Conservation (phyloP, 2,329 filamentous ascomycete species). For the Trichoderma citrinoviride region DNA sequence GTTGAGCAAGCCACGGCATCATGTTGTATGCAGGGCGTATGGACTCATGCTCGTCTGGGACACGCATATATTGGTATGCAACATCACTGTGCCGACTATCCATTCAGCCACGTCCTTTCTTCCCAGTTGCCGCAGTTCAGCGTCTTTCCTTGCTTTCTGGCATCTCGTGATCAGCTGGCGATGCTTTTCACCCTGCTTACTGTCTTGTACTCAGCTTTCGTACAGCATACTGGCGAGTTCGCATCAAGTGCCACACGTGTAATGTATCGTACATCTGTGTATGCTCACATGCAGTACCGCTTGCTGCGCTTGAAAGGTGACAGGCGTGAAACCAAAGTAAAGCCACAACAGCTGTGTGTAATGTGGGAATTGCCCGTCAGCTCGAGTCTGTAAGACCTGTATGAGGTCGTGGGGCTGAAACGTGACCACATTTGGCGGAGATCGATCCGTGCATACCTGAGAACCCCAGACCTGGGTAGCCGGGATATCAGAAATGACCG, state of each 20-base stretch:
- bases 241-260: background rate
- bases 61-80: too few species aligned
- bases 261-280: background rate
- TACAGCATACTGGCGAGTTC: too few species aligned
- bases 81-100: too few species aligned
- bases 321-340: too few species aligned
- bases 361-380: too few species aligned
- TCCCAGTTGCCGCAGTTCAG: too few species aligned
- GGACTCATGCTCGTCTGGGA: too few species aligned
- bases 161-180: conserved; percentile 11
- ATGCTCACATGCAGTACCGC: too few species aligned
- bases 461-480: background rate
- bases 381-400: background rate
- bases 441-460: background rate
- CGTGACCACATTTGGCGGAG: background rate
- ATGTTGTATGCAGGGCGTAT: too few species aligned
- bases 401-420: background rate
- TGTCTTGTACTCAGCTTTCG: background rate
- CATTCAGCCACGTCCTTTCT: background rate
- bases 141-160: background rate
- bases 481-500: background rate
- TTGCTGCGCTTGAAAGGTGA: too few species aligned
- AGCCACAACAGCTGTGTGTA: too few species aligned
- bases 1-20: too few species aligned
- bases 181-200: conserved; percentile 14